These are phyloP conservation scores for Penicillium nordicum DNA, from an alignment of 2,329 filamentous ascomycete species.

Conservation along the genomic window DNA sequence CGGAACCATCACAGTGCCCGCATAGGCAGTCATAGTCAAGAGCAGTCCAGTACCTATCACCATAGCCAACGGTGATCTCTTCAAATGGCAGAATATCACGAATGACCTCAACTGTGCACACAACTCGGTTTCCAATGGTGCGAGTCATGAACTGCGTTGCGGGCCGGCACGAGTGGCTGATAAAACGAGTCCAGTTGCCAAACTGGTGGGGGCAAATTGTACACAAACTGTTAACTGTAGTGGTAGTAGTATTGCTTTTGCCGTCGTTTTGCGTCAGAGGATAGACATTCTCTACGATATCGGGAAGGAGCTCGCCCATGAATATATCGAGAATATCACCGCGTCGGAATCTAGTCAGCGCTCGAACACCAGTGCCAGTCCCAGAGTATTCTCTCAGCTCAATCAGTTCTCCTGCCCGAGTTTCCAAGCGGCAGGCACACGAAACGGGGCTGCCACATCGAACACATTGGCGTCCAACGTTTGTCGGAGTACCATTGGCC, in stretches of 20 bases:
- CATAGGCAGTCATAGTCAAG: background rate
- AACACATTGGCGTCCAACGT: slow-evolving; percentile 12
- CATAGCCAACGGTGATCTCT: slow-evolving; percentile 36
- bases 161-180: slow-evolving; percentile 37
- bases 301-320: slow-evolving; percentile 22
- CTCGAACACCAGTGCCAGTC: slow-evolving; percentile 32
- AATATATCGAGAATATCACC: slow-evolving; percentile 27
- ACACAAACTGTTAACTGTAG: background rate
- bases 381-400: slow-evolving; percentile 30
- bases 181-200: slow-evolving; percentile 37
- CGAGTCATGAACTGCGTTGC: slow-evolving; percentile 16
- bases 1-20: background rate
- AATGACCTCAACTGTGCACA: slow-evolving; percentile 20
- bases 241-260: background rate
- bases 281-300: slow-evolving; percentile 17
- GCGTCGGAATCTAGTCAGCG: slow-evolving; percentile 24
- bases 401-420: slow-evolving; percentile 21
- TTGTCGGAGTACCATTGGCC: background rate
- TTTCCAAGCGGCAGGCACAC: slow-evolving; percentile 23
- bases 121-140: slow-evolving; percentile 20
- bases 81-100: slow-evolving; percentile 32
- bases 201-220: slow-evolving; percentile 17
- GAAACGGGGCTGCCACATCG: slow-evolving; percentile 12
- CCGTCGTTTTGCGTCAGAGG: slow-evolving; percentile 11
- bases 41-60: slow-evolving; percentile 25